Evolutionary conservation across 345 rosid species (phyloP).

Genomic region (Theobroma cacao): DNA sequence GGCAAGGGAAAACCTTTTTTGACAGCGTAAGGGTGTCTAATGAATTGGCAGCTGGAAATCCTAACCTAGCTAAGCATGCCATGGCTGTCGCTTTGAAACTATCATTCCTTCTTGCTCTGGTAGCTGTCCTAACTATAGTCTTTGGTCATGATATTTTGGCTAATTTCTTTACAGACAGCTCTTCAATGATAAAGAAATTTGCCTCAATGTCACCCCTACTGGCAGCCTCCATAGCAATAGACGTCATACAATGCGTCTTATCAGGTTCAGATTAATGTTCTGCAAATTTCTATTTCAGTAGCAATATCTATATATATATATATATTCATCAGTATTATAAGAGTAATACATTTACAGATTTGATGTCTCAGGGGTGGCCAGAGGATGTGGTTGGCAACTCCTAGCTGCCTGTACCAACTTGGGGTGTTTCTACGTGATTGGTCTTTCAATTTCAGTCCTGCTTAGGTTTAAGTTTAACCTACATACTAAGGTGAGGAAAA

Average conservation of each 20-base stretch:
- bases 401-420: constrained; percentile 37
- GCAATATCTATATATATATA: no score
- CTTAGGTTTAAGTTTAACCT: background rate
- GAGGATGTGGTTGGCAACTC: constrained; percentile 61
- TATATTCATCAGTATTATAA: no score
- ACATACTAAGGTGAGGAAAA: background rate
- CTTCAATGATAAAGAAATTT: constrained; percentile 22
- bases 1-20: background rate
- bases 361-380: constrained; percentile 25
- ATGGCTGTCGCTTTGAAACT: constrained; percentile 32
- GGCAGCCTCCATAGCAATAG: constrained; percentile 34
- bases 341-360: no score
- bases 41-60: constrained; percentile 43
- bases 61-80: constrained; percentile 30
- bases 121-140: constrained; percentile 26
- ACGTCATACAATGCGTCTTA: constrained; percentile 43
- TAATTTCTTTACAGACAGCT: constrained; percentile 34
- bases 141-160: constrained; percentile 43
- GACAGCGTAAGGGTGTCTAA: constrained; percentile 54
- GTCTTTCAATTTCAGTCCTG: constrained; percentile 27
- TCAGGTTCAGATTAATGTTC: constrained; percentile 26
- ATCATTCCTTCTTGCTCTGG: constrained; percentile 28
- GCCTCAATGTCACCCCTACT: constrained; percentile 39
- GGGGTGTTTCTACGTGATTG: constrained; percentile 33
- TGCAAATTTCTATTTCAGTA: no score